Evolutionary conservation across 805 yeast genomes (phyloP).

Genomic region (Wickerhamomyces subpelliculosus): DNA sequence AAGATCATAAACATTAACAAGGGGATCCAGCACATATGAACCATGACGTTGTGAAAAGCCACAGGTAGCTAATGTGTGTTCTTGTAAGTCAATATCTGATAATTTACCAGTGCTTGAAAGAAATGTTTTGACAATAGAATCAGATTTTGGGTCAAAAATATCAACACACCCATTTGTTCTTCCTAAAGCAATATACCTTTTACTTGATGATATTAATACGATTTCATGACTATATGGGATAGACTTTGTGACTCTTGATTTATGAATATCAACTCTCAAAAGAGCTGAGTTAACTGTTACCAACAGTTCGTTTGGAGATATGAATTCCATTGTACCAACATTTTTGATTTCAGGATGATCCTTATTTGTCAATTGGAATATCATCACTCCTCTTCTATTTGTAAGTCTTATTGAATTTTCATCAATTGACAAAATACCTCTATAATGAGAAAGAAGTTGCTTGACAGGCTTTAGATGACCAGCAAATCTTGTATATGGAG

Average conservation of each 20-base stretch:
- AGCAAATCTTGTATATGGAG: constrained; percentile 50
- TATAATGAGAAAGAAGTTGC: constrained; percentile 46
- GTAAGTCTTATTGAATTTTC: constrained; percentile 44
- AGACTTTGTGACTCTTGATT: constrained; percentile 27
- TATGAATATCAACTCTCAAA: constrained; percentile 35
- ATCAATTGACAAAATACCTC: constrained; percentile 54
- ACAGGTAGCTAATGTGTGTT: constrained; percentile 66
- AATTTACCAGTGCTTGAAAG: constrained; percentile 54
- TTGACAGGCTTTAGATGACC: constrained; percentile 45
- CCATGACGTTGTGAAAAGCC: constrained; percentile 69
- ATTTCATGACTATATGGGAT: constrained; percentile 39
- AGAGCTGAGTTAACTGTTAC: constrained; percentile 37
- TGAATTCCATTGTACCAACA: constrained; percentile 23
- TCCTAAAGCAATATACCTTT: constrained; percentile 53
- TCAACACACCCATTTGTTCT: constrained; percentile 55
- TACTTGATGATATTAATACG: constrained; percentile 40
- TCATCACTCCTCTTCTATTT: constrained; percentile 48
- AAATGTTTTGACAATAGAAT: constrained; percentile 44
- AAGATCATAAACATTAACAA: constrained; percentile 77
- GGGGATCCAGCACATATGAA: constrained; percentile 59
- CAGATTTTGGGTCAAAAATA: constrained; percentile 49
- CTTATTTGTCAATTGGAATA: constrained; percentile 24
- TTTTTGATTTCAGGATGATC: constrained; percentile 26
- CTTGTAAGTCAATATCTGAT: constrained; percentile 59
- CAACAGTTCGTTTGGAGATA: constrained; percentile 35